Evolutionary conservation across 352 stramenopile species (phyloP), one percentile per base, ranked within the genome.

Genomic region (Pythium myriotylum): DNA sequence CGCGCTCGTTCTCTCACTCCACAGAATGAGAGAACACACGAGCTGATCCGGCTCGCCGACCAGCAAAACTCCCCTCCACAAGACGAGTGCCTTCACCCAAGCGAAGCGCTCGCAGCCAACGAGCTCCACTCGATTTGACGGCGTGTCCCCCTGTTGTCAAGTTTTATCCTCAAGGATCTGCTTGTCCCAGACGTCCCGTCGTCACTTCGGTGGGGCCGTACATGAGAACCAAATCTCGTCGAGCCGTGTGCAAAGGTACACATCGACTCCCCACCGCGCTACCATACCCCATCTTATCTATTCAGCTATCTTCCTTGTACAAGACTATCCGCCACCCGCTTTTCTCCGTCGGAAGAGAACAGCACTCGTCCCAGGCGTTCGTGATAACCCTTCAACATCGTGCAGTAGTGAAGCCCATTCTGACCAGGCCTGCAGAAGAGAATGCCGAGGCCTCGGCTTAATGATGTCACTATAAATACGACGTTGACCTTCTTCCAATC

Each of bases 331-430:
- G 41, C 17, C 48, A 40, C 27, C 8, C 19, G 27, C 47, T 26
- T 41, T 54, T 56, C 56, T 63, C 56, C 56, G 53, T 63, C 56
- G 56, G 56, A 63, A 63, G 56, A 63, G 56, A 63, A 50, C 35
- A 41, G 41, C 52, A 19, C 10, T 19, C 50, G 9, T 43, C 48
- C 13, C 48, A 5, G 16, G 29, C 51, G 24, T 50, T 20, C 43
- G 22, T 26, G 20, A 59, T 39, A 16, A 59, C 2, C 35, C 26
- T 46, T 41, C 22, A 14, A 59, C 22, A 29, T 32, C 20, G 24
- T 50, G 4, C 7, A 19, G 40, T 39, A 49, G 52, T 50, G 52
- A 19, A 59, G 26, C 49, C 27, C 52, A 29, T 59, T 26, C 27
- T 59, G 52, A 59, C 52, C 52, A 41, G 52, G 52, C 52, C 52